Evolutionary conservation across 176 grass and related monocot genomes (phyloP).

Genomic region (Phragmites australis): DNA sequence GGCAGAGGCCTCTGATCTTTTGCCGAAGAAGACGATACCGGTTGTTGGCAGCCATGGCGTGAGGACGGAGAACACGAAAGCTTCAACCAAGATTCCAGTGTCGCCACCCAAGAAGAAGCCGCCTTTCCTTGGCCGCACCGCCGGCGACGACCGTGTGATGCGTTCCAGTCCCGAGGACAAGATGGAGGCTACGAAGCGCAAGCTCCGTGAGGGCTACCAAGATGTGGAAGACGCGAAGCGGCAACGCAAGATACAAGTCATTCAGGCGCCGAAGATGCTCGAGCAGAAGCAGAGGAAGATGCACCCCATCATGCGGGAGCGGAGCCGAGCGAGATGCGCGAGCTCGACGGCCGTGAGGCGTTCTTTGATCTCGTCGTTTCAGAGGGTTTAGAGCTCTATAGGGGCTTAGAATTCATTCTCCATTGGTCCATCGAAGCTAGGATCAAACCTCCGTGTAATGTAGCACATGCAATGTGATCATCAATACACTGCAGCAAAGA

Average conservation of each 20-base stretch:
- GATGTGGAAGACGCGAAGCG: background rate
- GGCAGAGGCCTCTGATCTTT: too few species aligned
- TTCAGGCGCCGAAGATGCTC: slow-evolving; percentile 4
- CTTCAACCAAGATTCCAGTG: too few species aligned
- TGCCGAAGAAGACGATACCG: too few species aligned
- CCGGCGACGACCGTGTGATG: too few species aligned
- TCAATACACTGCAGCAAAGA: too few species aligned
- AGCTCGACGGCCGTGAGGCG: background rate
- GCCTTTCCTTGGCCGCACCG: too few species aligned
- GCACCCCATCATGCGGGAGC: background rate
- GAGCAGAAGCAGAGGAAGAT: background rate
- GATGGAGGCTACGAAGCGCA: background rate
- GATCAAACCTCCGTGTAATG: background rate
- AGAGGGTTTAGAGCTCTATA: background rate
- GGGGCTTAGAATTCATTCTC: background rate
- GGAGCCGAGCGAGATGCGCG: too few species aligned
- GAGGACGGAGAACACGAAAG: too few species aligned
- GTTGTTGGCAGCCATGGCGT: too few species aligned
- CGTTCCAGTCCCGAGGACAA: background rate
- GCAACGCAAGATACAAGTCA: background rate
- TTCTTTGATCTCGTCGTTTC: background rate
- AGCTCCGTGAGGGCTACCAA: background rate
- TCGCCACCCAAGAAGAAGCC: too few species aligned
- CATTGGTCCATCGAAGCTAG: background rate
- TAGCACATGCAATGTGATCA: too few species aligned